Base-by-base conservation (phyloP, 1,139 yeast species). In the Pichia sp. region DNA sequence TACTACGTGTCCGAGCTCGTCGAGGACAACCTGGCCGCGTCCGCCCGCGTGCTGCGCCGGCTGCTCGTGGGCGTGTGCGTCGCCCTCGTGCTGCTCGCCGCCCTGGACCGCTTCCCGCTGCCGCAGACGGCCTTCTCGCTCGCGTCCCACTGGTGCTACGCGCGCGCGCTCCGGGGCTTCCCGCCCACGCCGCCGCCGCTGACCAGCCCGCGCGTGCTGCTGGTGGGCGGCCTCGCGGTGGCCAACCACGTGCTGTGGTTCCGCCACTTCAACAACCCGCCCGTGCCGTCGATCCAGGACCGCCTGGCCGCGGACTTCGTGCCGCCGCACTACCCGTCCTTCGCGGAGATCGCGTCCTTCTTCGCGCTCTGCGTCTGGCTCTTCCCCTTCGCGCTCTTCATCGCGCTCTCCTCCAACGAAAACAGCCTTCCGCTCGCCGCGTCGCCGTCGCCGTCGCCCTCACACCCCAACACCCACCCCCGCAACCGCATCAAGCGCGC, bases 291-390 rank as follows among this genome's bases (percentile, higher is more conserved):
- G 10, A 70, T 80, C 63, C 82, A 78, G 56, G 77, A 73, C 54
- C 70, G 87, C 54, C 71, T 81, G 56, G 74, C 73, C 57, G 80
- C 84, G 0, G 77, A 75, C 51, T 84, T 83, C 61, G 71, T 70
- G 27, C 81, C 87, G 31, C 87, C 86, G n/a, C 78, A 79, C 50
- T 79, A 87, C 55, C 95, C 96, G 1, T 75, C 86, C 9, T 93
- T 93, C 64, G 74, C 90, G 1, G 96, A 95, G 65, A 88, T 93
- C 3, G 88, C 97, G 30, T 86, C 97, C 5, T 93, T 93, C 68
- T 90, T 95, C 65, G 99, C 97, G 1, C 72, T 93, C 44, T 84
- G 95, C 62, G 84, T 93, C 16, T 93, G 99, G 99, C 76, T 91
- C 56, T 79, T 93, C 44, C 99, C 99, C 34, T 90, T 93, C 69